Percentiles rank a stretch among this genome's conserved stretches.
These are phyloP conservation scores for Backusella australiensis DNA, from an alignment of 192 early-diverging fungal species.

Conservation along the genomic window DNA sequence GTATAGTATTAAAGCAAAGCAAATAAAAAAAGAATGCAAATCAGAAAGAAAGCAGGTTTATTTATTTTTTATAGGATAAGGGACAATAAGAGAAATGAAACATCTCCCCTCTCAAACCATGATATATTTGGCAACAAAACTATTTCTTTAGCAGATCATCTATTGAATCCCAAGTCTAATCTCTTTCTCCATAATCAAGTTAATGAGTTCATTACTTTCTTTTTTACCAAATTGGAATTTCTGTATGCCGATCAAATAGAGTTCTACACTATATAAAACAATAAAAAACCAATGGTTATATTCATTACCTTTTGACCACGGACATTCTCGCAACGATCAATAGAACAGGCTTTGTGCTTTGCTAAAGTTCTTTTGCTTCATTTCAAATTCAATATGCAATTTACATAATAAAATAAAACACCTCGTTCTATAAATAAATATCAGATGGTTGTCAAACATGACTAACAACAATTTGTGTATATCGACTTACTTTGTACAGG, in stretches of 20 bases:
- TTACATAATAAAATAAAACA: conserved; percentile 55
- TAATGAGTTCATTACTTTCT: conserved; percentile 51
- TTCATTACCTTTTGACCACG: conserved; percentile 62
- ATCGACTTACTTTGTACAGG: conserved; percentile 37
- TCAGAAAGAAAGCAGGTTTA: conserved; percentile 2
- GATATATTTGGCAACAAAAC: background rate
- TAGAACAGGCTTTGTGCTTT: conserved; percentile 54
- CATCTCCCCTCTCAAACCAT: background rate
- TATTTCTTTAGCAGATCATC: conserved; percentile 27
- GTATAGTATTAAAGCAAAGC: background rate
- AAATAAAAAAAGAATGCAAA: background rate
- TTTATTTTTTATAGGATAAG: background rate
- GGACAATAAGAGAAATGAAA: background rate
- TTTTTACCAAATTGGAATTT: conserved; percentile 42
- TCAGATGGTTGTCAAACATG: background rate
- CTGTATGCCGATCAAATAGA: conserved; percentile 55
- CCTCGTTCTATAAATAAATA: conserved; percentile 32
- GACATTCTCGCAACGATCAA: conserved; percentile 60
- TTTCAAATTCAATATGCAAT: conserved; percentile 60
- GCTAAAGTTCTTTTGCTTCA: conserved; percentile 34
- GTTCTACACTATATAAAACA: conserved; percentile 28
- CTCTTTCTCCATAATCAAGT: conserved; percentile 67
- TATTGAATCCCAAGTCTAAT: conserved; percentile 45
- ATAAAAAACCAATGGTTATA: no score
- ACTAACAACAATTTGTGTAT: background rate